Evolutionary conservation across 495 filamentous ascomycete species (phyloP).

Genomic region (Pyronema omphalodes): DNA sequence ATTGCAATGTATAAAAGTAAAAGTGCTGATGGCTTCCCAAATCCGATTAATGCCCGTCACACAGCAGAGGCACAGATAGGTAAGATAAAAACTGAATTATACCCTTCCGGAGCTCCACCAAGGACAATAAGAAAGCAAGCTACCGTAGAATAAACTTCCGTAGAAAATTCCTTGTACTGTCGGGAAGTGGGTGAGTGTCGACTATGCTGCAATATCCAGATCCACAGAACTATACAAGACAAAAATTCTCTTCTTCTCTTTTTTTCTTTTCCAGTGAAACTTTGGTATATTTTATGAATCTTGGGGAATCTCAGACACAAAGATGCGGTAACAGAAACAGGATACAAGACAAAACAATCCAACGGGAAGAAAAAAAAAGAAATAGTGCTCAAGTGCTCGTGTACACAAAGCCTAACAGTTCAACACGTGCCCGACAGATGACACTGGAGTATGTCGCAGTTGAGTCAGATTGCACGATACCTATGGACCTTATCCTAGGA

Average conservation of each 20-base stretch:
- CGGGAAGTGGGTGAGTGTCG: not conserved
- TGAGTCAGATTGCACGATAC: too few species aligned
- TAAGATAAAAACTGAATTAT: not conserved
- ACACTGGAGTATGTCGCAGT: too few species aligned
- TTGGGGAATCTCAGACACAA: constrained; percentile 2
- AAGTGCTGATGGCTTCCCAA: not conserved
- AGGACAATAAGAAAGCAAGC: not conserved
- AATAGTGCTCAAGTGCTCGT: too few species aligned
- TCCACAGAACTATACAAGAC: constrained; percentile 3
- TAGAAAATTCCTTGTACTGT: not conserved
- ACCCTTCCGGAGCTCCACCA: not conserved
- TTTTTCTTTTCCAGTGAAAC: constrained; percentile 1
- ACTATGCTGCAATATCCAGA: not conserved
- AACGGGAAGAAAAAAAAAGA: not conserved
- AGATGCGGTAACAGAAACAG: constrained; percentile 1
- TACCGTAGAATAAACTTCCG: constrained; percentile 1
- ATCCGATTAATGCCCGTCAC: not conserved
- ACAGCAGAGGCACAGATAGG: not conserved
- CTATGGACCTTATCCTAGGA: too few species aligned
- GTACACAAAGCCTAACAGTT: too few species aligned
- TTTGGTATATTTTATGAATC: constrained; percentile 6
- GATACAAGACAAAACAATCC: constrained; percentile 1
- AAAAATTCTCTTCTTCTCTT: not conserved
- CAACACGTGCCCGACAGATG: too few species aligned
- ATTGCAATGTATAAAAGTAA: not conserved